Conservation (phyloP, 169 alveolate species). For the Eimeria maxima region DNA sequence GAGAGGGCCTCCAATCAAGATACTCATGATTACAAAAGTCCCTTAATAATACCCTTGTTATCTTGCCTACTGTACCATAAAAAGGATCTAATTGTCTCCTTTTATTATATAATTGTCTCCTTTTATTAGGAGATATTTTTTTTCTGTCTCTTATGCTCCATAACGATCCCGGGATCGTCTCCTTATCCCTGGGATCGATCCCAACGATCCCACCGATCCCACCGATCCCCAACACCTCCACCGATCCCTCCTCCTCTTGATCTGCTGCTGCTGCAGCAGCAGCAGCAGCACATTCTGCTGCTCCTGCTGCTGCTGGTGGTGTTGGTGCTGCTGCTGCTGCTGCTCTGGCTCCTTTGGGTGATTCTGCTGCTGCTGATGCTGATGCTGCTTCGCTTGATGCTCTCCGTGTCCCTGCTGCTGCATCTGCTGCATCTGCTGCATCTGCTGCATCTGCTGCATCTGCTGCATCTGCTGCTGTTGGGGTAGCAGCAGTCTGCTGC, state of each 20-base stretch:
- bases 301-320: too few relatives aligned
- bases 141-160: too few relatives aligned
- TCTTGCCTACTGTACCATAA: conserved; percentile 57
- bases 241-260: neutral
- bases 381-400: neutral
- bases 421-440: neutral
- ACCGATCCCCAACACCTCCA: neutral
- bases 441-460: neutral
- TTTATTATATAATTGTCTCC: too few relatives aligned
- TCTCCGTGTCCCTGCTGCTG: conserved; percentile 2
- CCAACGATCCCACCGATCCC: neutral
- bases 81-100: conserved; percentile 54
- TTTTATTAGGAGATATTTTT: too few relatives aligned
- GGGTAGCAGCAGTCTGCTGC: neutral
- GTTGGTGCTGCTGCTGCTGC: too few relatives aligned
- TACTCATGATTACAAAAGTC: conserved; percentile 59
- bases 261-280: too few relatives aligned
- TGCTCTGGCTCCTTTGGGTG: too few relatives aligned
- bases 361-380: neutral
- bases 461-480: neutral
- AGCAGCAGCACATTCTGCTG: too few relatives aligned
- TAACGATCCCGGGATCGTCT: too few relatives aligned
- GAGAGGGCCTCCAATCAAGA: conserved; percentile 45
- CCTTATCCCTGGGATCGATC: neutral
- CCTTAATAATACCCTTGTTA: neutral